phyloP scores from a whole-genome alignment of 441 rosid genomes.

The Breynia disticha region DNA sequence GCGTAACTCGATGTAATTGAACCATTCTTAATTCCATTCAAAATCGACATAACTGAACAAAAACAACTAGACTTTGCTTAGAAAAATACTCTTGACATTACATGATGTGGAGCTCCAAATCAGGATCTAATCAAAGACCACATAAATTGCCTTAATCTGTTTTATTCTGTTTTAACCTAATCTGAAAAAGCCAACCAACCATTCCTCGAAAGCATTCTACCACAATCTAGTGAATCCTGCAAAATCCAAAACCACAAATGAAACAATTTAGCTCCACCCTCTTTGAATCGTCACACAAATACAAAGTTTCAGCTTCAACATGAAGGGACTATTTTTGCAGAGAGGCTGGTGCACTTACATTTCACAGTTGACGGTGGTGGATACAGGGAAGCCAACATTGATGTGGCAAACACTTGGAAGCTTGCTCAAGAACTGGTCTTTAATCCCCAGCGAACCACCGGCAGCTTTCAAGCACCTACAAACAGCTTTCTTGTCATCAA shows the following conservation, averaged over 20 bases:
- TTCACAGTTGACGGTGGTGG: constrained; percentile 23
- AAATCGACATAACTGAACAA: too few species aligned
- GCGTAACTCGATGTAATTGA: too few species aligned
- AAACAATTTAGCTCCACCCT: background rate
- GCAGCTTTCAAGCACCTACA: constrained; percentile 30
- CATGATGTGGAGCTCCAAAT: background rate
- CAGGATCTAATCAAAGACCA: background rate
- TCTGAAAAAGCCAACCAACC: background rate
- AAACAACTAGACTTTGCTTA: too few species aligned
- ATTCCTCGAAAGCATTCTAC: background rate
- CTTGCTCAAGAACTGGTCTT: constrained; percentile 26
- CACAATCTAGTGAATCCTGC: constrained; percentile 21
- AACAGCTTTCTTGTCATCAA: constrained; percentile 26
- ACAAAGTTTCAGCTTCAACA: too few species aligned
- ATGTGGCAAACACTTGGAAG: constrained; percentile 28
- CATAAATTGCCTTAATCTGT: constrained; percentile 1
- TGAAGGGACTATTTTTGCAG: too few species aligned
- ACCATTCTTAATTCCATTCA: too few species aligned
- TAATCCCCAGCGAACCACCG: constrained; percentile 17
- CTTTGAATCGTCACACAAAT: background rate
- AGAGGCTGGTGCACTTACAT: constrained; percentile 14
- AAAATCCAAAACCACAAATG: constrained; percentile 2
- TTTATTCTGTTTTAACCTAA: constrained; percentile 6
- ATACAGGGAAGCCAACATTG: constrained; percentile 34
- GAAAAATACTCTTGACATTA: too few species aligned